These are phyloP conservation scores for Rhizopogon salebrosus DNA, from an alignment of 768 basidiomycete species.

Conservation along the genomic window DNA sequence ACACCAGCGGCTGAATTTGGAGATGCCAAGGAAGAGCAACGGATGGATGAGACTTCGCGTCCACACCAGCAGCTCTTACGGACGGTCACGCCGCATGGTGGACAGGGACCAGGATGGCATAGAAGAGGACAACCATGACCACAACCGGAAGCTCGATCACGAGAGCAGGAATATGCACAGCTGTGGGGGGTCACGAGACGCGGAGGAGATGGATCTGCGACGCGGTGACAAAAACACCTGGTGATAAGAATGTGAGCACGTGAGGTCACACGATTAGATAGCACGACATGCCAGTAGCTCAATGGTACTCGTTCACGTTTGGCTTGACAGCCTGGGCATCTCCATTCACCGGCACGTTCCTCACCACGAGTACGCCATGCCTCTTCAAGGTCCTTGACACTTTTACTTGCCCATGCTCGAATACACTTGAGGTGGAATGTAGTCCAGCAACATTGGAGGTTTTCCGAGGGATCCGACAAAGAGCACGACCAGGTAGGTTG, in stretches of 20 bases:
- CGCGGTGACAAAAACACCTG: constrained; percentile 83
- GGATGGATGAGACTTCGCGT: constrained; percentile 49
- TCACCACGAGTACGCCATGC: constrained; percentile 74
- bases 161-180: constrained; percentile 66
- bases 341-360: constrained; percentile 72
- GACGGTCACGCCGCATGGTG: constrained; percentile 82
- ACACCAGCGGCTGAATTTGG: constrained; percentile 3
- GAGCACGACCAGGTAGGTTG: constrained; percentile 89
- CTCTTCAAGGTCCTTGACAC: constrained; percentile 64
- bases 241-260: constrained; percentile 8
- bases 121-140: constrained; percentile 76
- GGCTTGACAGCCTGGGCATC: constrained; percentile 90
- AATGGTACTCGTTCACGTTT: constrained; percentile 63
- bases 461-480: constrained; percentile 33
- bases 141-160: constrained; percentile 52
- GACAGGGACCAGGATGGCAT: constrained; percentile 97
- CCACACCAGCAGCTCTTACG: constrained; percentile 79
- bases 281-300: constrained; percentile 53
- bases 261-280: neutral
- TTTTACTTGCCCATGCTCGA: constrained; percentile 80
- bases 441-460: constrained; percentile 74
- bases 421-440: constrained; percentile 92
- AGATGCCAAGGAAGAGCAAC: constrained; percentile 39
- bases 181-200: constrained; percentile 74
- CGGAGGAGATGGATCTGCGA: constrained; percentile 64